Evolutionary conservation across 2,329 filamentous ascomycete genomes (phyloP).

Genomic region (Ascochyta viciae-villosae): DNA sequence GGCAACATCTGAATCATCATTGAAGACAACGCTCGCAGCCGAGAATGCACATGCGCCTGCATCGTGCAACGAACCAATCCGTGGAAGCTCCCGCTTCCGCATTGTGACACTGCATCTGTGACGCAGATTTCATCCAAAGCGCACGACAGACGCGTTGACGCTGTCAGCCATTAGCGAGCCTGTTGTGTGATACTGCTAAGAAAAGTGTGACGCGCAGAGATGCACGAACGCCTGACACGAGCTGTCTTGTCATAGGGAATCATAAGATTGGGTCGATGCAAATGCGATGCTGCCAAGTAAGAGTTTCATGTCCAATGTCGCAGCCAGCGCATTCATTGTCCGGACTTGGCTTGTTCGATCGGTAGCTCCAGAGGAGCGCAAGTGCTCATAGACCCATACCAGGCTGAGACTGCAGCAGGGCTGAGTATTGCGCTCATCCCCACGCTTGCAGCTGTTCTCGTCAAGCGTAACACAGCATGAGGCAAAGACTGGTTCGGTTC

Average conservation of each 20-base stretch:
- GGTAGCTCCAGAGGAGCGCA: background rate
- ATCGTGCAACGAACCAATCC: constrained; percentile 7
- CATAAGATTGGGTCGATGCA: background rate
- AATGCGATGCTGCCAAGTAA: background rate
- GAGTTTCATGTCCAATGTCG: background rate
- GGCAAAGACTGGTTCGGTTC: background rate
- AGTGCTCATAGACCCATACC: background rate
- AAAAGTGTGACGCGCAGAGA: background rate
- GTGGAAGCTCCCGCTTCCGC: constrained; percentile 15
- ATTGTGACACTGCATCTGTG: constrained; percentile 2
- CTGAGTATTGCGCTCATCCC: background rate
- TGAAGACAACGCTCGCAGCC: background rate
- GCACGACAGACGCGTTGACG: constrained; percentile 4
- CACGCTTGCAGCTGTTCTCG: background rate
- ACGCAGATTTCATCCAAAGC: background rate
- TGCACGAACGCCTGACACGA: constrained; percentile 19
- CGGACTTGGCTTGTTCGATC: background rate
- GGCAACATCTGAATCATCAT: constrained; percentile 2
- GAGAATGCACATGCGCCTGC: constrained; percentile 5
- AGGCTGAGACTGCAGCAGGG: background rate
- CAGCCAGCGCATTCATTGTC: background rate
- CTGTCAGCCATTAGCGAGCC: constrained; percentile 8
- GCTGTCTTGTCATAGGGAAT: constrained; percentile 17
- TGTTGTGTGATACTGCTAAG: constrained; percentile 5
- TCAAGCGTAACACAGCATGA: constrained; percentile 3